phyloP scores from a whole-genome alignment of 2,329 filamentous ascomycete species.

The Epichloe typhina region DNA sequence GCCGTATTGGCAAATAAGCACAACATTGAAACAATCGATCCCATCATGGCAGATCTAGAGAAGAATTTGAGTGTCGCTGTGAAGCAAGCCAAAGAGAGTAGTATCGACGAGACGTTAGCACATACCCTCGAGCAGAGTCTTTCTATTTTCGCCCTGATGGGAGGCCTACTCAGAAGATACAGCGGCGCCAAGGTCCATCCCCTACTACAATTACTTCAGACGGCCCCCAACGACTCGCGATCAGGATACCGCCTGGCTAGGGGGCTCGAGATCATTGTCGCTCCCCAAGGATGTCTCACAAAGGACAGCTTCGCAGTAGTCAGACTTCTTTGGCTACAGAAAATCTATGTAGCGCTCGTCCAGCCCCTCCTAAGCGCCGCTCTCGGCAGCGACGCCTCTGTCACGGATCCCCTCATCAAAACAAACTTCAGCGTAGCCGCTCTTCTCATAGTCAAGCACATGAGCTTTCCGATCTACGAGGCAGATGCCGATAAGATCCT shows the following conservation, averaged over 20 bases:
- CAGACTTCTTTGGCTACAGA: conserved; percentile 35
- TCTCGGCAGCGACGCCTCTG: conserved; percentile 16
- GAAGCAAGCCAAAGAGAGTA: neutral
- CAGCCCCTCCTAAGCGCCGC: conserved; percentile 32
- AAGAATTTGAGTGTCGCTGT: conserved; percentile 12
- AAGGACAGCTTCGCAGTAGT: conserved; percentile 29
- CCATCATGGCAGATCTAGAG: conserved; percentile 16
- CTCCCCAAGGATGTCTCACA: conserved; percentile 24
- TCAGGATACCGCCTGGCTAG: conserved; percentile 28
- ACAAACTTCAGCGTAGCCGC: conserved; percentile 33
- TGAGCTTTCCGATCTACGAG: conserved; percentile 37
- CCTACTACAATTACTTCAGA: conserved; percentile 22
- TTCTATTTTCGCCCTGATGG: conserved; percentile 22
- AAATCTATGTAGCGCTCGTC: conserved; percentile 33
- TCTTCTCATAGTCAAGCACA: conserved; percentile 35
- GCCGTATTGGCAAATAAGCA: conserved; percentile 33
- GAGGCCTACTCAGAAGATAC: conserved; percentile 25
- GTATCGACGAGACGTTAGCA: neutral
- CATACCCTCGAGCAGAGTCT: conserved; percentile 6
- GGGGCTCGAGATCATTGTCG: conserved; percentile 29
- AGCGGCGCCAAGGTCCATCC: conserved; percentile 21
- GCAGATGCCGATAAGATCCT: conserved; percentile 34
- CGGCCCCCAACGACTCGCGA: conserved; percentile 19
- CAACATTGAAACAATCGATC: conserved; percentile 20
- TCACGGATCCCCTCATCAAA: conserved; percentile 16